These are phyloP conservation scores for Coemansia sp. DNA, from an alignment of 192 early-diverging fungal genomes.

Conservation along the genomic window DNA sequence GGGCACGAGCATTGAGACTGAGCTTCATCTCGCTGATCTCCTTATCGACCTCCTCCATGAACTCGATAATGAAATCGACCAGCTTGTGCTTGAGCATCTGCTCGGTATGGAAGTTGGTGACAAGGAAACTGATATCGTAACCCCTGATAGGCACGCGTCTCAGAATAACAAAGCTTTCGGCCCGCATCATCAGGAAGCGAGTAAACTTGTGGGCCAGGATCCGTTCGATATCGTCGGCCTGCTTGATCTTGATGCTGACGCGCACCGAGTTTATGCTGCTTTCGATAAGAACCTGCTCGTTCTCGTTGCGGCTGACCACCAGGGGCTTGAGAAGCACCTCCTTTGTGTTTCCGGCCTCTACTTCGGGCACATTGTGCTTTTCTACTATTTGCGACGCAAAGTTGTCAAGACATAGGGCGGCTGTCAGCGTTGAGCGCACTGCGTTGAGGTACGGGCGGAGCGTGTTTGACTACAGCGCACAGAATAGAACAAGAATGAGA, in stretches of 20 bases:
- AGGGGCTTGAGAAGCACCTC: conserved; percentile 87
- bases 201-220: conserved; percentile 96
- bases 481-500: not conserved
- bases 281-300: conserved; percentile 91
- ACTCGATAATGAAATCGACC: conserved; percentile 98
- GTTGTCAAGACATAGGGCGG: conserved; percentile 95
- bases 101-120: conserved; percentile 97
- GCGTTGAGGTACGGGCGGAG: conserved; percentile 94
- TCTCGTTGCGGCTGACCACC: conserved; percentile 86
- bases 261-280: conserved; percentile 91
- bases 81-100: conserved; percentile 99
- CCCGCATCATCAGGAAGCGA: conserved; percentile 96
- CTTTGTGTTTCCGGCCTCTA: conserved; percentile 79
- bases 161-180: conserved; percentile 94
- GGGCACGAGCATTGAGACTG: conserved; percentile 86
- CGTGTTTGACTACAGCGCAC: conserved; percentile 84
- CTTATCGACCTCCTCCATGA: conserved; percentile 99
- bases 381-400: conserved; percentile 97
- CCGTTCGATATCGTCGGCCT: conserved; percentile 95
- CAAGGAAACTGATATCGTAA: conserved; percentile 95
- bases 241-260: conserved; percentile 94
- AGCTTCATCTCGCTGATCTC: conserved; percentile 99
- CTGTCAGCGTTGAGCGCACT: conserved; percentile 89
- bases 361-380: conserved; percentile 97
- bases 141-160: conserved; percentile 90